Base-by-base conservation (phyloP, 2,329 filamentous ascomycete genomes). In the Botrytis paeoniae region DNA sequence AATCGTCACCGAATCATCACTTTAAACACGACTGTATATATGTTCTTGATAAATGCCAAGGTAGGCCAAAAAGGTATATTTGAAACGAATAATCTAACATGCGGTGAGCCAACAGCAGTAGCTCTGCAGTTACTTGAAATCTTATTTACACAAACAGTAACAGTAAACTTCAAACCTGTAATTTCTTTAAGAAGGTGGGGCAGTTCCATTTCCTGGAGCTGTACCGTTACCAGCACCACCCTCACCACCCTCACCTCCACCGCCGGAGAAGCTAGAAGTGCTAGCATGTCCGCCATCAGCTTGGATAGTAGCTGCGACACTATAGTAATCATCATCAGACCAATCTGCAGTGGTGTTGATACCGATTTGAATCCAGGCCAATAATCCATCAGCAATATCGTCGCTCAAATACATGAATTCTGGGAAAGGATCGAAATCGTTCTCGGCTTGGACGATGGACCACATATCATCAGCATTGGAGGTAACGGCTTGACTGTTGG, bases 331-430 rank as follows among this genome's bases (percentile, higher is more conserved):
- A 66, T 51, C 8, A 29, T 39, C 16, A 25, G 43, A 66, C 64
- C 64, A 76, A 65, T 81, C 76, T n/a, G 80, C 75, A 2, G 79
- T 79, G 3, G 78, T 65, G 73, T 85, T 82, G 37, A 87, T 81
- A 22, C 83, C 85, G 48, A 87, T 78, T 1, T 82, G 81, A 74
- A 87, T 85, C 85, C 85, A 87, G 22, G 81, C 84, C 69, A 87
- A 79, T 32, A 87, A 75, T 45, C 86, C 86, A 74, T 87, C 85
- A 0, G 78, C 75, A 12, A 85, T 77, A 43, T 81, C 79, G 41
- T 88, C 84, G 2, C 87, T 86, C 8, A 89, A 82, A 14, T 85
- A 82, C 16, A 86, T 83, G 74, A 87, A 88, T 76, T 89, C 83
- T 66, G 87, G 81, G 76, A 88, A 83, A 0, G 87, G 88, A 76